Conservation (phyloP, 2,329 filamentous ascomycete species). For the Dothidotthia symphoricarpi region DNA sequence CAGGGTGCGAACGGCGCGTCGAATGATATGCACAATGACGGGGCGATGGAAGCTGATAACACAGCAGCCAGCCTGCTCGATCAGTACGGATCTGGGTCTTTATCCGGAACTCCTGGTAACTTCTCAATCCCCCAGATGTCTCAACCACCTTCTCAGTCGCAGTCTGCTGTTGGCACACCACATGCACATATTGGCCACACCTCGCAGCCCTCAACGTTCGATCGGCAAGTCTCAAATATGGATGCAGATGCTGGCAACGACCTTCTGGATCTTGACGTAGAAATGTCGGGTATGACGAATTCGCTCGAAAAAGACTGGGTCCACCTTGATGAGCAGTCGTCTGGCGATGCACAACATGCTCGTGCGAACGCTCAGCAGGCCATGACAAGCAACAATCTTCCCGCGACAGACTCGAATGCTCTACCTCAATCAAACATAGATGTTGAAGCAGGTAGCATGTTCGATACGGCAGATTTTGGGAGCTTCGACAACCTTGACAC, state of each 20-base stretch:
- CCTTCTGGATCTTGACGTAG: constrained; percentile 48
- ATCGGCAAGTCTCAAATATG: constrained; percentile 24
- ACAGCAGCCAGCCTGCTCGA: constrained; percentile 63
- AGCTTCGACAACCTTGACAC: constrained; percentile 41
- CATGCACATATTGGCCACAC: constrained; percentile 27
- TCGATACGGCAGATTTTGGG: constrained; percentile 39
- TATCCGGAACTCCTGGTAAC: constrained; percentile 61
- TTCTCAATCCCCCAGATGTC: constrained; percentile 57
- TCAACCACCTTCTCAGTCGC: constrained; percentile 57
- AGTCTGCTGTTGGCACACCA: constrained; percentile 60
- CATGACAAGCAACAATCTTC: constrained; percentile 16
- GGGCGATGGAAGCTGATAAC: constrained; percentile 36
- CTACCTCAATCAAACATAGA: constrained; percentile 26
- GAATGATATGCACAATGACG: constrained; percentile 31
- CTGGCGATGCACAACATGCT: constrained; percentile 18
- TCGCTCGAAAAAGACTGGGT: constrained; percentile 40
- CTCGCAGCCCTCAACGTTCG: constrained; percentile 25
- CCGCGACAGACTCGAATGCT: constrained; percentile 14
- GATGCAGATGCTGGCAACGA: constrained; percentile 31
- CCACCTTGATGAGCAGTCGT: constrained; percentile 30
- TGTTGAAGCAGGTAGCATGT: constrained; percentile 37
- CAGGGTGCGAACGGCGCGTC: constrained; percentile 36
- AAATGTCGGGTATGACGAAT: constrained; percentile 58
- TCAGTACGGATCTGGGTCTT: constrained; percentile 64
- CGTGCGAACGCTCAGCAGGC: constrained; percentile 17